Evolutionary conservation across 169 alveolate genomes (phyloP).

Genomic region (Miamiensis avidus): DNA sequence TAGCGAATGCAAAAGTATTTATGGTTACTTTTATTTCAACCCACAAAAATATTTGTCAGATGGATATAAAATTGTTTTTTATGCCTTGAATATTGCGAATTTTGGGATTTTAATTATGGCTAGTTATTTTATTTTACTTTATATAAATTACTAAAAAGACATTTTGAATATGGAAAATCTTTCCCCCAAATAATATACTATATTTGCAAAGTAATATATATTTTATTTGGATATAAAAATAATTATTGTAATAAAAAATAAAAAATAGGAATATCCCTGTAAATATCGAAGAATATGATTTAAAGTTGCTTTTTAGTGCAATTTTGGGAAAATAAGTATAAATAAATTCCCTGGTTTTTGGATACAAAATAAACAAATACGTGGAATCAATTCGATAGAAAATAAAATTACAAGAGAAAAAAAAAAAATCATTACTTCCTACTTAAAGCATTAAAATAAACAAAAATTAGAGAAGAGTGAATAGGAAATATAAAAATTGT

Average conservation of each 20-base stretch:
- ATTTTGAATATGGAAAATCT: neutral
- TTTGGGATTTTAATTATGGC: no score
- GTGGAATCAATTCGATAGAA: neutral
- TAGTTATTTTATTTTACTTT: neutral
- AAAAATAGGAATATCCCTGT: neutral
- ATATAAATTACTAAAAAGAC: no score
- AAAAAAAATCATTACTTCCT: neutral
- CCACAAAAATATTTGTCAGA: neutral
- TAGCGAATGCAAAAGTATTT: neutral
- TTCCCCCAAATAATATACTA: neutral
- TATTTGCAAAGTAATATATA: neutral
- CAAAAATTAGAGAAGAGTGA: neutral
- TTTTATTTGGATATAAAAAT: no score
- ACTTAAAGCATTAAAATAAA: no score
- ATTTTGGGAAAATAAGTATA: neutral
- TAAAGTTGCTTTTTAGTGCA: neutral
- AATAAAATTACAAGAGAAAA: no score
- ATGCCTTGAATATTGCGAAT: no score
- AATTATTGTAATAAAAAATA: no score
- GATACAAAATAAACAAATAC: neutral
- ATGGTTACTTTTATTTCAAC: neutral
- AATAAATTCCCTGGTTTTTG: neutral
- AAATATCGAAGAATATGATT: neutral
- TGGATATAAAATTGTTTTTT: neutral
- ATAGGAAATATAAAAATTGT: no score